Conservation (phyloP, 306 rosid species). For the Cucurbita moschata region DNA sequence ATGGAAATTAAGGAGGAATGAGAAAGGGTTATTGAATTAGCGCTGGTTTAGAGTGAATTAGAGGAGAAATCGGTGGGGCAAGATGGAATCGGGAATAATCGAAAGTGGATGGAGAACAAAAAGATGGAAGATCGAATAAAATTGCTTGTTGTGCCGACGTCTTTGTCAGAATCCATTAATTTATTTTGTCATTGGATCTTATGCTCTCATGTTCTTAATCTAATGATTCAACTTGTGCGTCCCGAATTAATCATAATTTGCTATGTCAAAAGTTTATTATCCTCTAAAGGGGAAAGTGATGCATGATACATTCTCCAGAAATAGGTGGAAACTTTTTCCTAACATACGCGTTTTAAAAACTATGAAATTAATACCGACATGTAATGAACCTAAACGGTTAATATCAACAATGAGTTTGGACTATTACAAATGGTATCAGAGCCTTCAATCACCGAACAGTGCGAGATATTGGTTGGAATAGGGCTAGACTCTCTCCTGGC, state of each 20-base stretch:
- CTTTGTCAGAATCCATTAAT: constrained; percentile 1
- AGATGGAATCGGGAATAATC: constrained; percentile 1
- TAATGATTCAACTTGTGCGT: neutral
- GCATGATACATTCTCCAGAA: no score
- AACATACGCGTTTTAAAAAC: no score
- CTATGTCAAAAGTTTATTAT: neutral
- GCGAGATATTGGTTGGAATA: no score
- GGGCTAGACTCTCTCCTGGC: no score
- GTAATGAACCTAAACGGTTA: no score
- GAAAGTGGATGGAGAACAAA: neutral
- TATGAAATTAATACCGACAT: no score
- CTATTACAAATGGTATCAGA: no score
- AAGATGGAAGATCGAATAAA: neutral
- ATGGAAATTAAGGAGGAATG: neutral
- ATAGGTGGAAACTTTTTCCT: no score
- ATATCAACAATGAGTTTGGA: no score
- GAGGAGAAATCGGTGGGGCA: neutral
- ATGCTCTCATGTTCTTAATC: neutral
- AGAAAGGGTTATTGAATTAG: neutral
- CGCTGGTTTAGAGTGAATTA: neutral
- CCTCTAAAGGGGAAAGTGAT: no score
- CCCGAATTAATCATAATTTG: neutral
- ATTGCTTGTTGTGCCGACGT: neutral
- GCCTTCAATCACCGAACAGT: no score
- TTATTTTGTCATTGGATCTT: neutral